Evolutionary conservation across 805 yeast genomes (phyloP).

Genomic region (Suhomyces emberorum): DNA sequence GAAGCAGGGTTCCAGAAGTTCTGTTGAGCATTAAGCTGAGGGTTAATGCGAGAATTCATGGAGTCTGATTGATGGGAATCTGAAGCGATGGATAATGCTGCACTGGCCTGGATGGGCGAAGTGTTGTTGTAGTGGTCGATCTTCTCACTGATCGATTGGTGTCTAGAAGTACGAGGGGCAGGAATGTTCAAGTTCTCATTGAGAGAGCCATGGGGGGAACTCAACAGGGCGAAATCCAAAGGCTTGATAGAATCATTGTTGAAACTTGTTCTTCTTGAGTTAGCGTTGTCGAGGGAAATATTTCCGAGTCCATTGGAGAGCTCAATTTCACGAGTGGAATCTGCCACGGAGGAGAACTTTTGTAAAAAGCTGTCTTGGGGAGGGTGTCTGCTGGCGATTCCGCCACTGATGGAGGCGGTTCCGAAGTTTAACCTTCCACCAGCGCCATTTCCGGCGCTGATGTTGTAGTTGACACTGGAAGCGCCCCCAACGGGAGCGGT

Average conservation of each 20-base stretch:
- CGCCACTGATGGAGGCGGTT: constrained; percentile 61
- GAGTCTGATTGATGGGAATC: constrained; percentile 20
- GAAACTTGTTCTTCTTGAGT: constrained; percentile 51
- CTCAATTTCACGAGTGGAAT: constrained; percentile 66
- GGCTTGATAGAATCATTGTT: constrained; percentile 25
- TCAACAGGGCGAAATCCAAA: constrained; percentile 14
- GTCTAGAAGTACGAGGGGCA: constrained; percentile 35
- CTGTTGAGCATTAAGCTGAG: constrained; percentile 13
- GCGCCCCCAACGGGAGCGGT: constrained; percentile 42
- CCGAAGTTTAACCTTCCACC: constrained; percentile 42
- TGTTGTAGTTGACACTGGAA: constrained; percentile 17
- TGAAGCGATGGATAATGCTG: constrained; percentile 30
- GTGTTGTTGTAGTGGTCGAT: constrained; percentile 52
- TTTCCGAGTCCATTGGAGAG: constrained; percentile 40
- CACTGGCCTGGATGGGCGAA: constrained; percentile 45
- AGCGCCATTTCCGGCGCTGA: constrained; percentile 20
- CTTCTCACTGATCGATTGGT: constrained; percentile 58
- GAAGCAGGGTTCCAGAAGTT: constrained; percentile 68
- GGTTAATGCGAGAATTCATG: constrained; percentile 11
- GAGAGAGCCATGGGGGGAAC: constrained; percentile 39
- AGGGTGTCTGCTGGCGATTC: constrained; percentile 46
- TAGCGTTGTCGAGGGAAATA: constrained; percentile 27
- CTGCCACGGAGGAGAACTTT: constrained; percentile 63
- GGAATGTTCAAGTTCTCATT: constrained; percentile 43
- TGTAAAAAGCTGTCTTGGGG: constrained; percentile 53